Percentiles rank a stretch among this genome's conserved stretches.
Evolutionary conservation across 768 basidiomycete genomes (phyloP).

Genomic region (Suillus occidentalis): DNA sequence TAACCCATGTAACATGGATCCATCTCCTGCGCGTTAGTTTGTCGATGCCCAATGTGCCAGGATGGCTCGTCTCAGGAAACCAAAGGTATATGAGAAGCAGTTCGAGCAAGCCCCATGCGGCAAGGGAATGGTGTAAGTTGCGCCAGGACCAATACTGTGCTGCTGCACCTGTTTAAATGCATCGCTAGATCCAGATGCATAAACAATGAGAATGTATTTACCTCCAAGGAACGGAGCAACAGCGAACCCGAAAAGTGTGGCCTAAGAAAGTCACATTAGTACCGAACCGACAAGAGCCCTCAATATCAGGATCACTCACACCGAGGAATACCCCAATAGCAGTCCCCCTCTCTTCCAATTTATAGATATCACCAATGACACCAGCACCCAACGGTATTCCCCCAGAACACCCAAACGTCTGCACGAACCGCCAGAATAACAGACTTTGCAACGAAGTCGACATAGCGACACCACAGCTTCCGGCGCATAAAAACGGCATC

Average conservation of each 20-base stretch:
- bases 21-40: constrained; percentile 34
- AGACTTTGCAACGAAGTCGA: constrained; percentile 45
- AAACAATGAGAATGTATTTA: constrained; percentile 10
- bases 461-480: constrained; percentile 58
- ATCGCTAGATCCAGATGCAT: background rate
- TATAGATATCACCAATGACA: constrained; percentile 67
- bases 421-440: constrained; percentile 62
- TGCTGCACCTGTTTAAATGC: constrained; percentile 36
- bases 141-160: constrained; percentile 71
- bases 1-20: constrained; percentile 43
- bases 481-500: constrained; percentile 58
- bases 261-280: constrained; percentile 24
- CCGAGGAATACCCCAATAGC: constrained; percentile 62
- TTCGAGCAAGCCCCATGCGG: constrained; percentile 38
- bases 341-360: constrained; percentile 57
- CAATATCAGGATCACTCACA: constrained; percentile 31
- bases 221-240: constrained; percentile 63
- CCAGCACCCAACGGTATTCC: constrained; percentile 57
- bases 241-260: constrained; percentile 56
- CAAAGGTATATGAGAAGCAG: constrained; percentile 42
- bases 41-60: constrained; percentile 55
- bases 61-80: constrained; percentile 71
- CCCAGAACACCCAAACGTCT: constrained; percentile 63
- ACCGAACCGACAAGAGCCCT: background rate
- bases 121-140: constrained; percentile 49